Evolutionary conservation across 2,329 filamentous ascomycete genomes (phyloP).

Genomic region (Teratosphaeria zuluensis): DNA sequence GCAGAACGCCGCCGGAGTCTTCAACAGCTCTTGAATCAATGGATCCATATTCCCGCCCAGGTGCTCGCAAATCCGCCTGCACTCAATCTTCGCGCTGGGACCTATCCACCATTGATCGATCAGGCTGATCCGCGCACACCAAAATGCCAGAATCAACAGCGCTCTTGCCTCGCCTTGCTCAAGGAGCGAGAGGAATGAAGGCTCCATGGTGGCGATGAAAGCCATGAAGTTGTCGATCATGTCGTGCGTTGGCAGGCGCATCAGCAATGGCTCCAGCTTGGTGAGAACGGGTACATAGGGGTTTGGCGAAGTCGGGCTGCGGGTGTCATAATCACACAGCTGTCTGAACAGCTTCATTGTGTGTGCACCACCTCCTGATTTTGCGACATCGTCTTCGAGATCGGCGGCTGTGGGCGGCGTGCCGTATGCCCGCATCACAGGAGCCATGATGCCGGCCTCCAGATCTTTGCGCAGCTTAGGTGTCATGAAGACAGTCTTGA

Average conservation of each 20-base stretch:
- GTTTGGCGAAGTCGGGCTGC: background rate
- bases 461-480: slow-evolving; percentile 3
- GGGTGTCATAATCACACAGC: background rate
- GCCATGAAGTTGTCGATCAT: slow-evolving; percentile 2
- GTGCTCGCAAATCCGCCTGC: slow-evolving; percentile 1
- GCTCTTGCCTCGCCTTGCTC: slow-evolving; percentile 1
- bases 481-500: slow-evolving; percentile 3
- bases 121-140: slow-evolving; percentile 3
- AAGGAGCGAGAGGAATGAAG: slow-evolving; percentile 3
- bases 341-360: background rate
- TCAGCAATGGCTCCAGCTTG: slow-evolving; percentile 3
- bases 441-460: slow-evolving; percentile 1
- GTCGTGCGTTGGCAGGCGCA: background rate
- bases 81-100: slow-evolving; percentile 1
- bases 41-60: background rate
- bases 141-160: slow-evolving; percentile 3
- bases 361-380: background rate
- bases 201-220: slow-evolving; percentile 2
- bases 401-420: background rate
- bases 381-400: background rate
- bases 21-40: background rate
- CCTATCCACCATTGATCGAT: slow-evolving; percentile 6
- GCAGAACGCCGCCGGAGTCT: background rate
- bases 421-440: slow-evolving; percentile 1
- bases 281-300: background rate